Evolutionary conservation across 108 stramenopile species (phyloP).

Genomic region (Bacterosira constricta): DNA sequence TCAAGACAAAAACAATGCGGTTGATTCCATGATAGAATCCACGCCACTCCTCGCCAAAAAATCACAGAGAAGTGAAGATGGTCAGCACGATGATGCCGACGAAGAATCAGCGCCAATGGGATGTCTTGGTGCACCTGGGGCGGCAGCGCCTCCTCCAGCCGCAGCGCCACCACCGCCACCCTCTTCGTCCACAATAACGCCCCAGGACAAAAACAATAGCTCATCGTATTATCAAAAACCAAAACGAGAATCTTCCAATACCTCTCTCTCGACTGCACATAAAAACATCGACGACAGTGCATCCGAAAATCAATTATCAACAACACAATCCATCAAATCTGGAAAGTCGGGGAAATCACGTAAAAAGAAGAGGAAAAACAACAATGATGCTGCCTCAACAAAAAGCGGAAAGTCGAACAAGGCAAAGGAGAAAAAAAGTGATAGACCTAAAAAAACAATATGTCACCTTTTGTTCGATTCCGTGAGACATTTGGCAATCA

Average conservation of each 20-base stretch:
- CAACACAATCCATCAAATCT: not conserved
- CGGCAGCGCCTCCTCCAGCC: not conserved
- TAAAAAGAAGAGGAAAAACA: constrained; percentile 10
- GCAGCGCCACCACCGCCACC: constrained; percentile 6
- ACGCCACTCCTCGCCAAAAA: not conserved
- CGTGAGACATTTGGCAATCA: constrained; percentile 23
- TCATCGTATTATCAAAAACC: not conserved
- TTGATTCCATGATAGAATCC: too few species aligned
- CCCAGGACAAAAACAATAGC: not conserved
- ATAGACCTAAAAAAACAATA: constrained; percentile 27
- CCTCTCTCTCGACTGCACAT: not conserved
- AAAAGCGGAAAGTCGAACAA: not conserved
- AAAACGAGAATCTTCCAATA: not conserved
- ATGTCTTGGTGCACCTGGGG: not conserved
- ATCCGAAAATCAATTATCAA: not conserved
- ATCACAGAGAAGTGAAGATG: not conserved
- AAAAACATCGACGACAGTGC: not conserved
- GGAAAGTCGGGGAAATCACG: not conserved
- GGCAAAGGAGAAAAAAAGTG: constrained; percentile 16
- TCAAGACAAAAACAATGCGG: too few species aligned
- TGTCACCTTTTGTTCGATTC: constrained; percentile 25
- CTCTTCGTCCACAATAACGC: not conserved
- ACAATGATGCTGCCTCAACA: not conserved
- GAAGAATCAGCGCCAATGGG: not conserved
- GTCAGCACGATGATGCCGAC: not conserved